A percentile compares a stretch with the other conserved stretches of the same genome.
Evolutionary conservation across 768 basidiomycete species (phyloP).

Genomic region (Gelatoporia subvermispora): DNA sequence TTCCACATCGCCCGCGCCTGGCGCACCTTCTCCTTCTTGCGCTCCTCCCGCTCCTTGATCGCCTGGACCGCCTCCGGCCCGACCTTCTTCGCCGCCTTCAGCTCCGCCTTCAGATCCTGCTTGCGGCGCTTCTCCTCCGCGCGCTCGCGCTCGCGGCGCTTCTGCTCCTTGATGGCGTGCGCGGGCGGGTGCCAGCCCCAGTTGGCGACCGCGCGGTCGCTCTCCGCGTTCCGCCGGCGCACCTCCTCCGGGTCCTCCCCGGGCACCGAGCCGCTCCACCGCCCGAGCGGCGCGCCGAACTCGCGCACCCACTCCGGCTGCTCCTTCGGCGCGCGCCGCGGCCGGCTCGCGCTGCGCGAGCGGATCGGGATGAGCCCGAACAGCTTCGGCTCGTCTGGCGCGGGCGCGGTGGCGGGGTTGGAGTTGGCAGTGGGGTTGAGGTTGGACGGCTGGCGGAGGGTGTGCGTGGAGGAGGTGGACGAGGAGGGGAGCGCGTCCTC

Average conservation of each 20-base stretch:
- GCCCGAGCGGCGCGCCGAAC: slow-evolving; percentile 18
- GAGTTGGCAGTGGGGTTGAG: slow-evolving; percentile 26
- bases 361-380: neutral
- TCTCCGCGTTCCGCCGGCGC: neutral
- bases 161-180: neutral
- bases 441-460: slow-evolving; percentile 25
- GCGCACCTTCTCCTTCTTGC: slow-evolving; percentile 1
- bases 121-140: slow-evolving; percentile 10
- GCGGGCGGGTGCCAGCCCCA: neutral
- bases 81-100: neutral
- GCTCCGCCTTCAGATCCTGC: slow-evolving; percentile 9
- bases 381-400: slow-evolving; percentile 7
- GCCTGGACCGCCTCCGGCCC: neutral
- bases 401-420: slow-evolving; percentile 4
- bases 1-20: neutral
- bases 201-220: neutral
- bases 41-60: slow-evolving; percentile 1
- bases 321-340: slow-evolving; percentile 6
- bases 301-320: slow-evolving; percentile 9
- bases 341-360: slow-evolving; percentile 7
- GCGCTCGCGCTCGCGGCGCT: neutral
- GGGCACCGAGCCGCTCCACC: slow-evolving; percentile 10
- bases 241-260: slow-evolving; percentile 4
- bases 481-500: slow-evolving; percentile 19
- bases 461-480: slow-evolving; percentile 17